Conservation (phyloP, 495 filamentous ascomycete species). For the Letharia lupina region DNA sequence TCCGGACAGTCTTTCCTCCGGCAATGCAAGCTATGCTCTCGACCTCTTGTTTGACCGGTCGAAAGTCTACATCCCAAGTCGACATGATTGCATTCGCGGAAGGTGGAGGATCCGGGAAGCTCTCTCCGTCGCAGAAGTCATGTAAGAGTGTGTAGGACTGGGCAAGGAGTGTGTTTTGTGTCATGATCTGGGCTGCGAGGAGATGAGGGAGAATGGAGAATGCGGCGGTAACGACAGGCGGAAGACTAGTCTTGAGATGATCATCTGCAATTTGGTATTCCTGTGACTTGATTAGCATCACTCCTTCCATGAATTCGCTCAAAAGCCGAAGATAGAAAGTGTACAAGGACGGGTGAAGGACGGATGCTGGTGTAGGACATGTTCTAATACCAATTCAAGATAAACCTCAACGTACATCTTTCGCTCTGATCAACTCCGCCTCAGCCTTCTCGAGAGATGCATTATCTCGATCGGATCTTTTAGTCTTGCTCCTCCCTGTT, state of each 20-base stretch:
- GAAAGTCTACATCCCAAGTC: slow-evolving; percentile 59
- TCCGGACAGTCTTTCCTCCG: slow-evolving; percentile 65
- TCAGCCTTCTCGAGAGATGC: slow-evolving; percentile 67
- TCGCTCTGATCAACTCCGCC: slow-evolving; percentile 57
- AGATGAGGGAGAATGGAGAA: slow-evolving; percentile 77
- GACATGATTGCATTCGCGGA: slow-evolving; percentile 63
- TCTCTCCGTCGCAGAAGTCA: slow-evolving; percentile 62
- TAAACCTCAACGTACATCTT: slow-evolving; percentile 44
- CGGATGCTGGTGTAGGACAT: neutral
- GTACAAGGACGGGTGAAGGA: neutral
- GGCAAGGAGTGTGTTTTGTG: slow-evolving; percentile 76
- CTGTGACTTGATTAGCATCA: slow-evolving; percentile 36
- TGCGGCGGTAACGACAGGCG: slow-evolving; percentile 62
- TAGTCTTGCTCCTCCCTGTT: slow-evolving; percentile 60
- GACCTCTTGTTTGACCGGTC: slow-evolving; percentile 56
- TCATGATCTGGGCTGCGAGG: slow-evolving; percentile 61
- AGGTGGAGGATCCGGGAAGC: slow-evolving; percentile 66
- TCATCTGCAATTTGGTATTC: slow-evolving; percentile 79
- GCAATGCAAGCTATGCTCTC: slow-evolving; percentile 63
- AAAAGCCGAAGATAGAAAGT: no score
- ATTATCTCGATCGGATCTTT: slow-evolving; percentile 70
- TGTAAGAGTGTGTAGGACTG: slow-evolving; percentile 79
- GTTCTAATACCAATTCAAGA: neutral
- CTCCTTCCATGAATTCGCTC: neutral
- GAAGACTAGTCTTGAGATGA: slow-evolving; percentile 65